Base-by-base conservation (phyloP, 208 protist genomes). In the Tritrichomonas musculus region DNA sequence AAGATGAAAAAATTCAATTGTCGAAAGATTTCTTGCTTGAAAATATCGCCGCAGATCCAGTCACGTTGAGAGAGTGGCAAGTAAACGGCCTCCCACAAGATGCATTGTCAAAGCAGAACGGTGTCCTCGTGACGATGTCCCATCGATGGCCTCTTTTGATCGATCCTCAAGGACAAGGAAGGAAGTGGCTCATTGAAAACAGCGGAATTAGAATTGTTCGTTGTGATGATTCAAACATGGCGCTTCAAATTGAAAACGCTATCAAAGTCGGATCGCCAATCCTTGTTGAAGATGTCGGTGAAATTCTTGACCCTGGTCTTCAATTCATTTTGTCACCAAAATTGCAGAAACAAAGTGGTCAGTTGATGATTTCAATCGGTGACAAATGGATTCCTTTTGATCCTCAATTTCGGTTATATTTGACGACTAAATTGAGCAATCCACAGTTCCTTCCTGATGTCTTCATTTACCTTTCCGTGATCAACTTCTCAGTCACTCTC, bases 121-220 rank as follows among this genome's bases (percentile, higher is more conserved):
- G 97, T 92, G 98, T 99, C 93, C 95, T 98, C n/a, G 50, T 92
- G n/a, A 92, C 88, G 17, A 69, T 44, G 5, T 97, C 95, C 47
- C 98, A 98, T 92, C 98, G 98, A 95, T 99, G 98, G 98, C 98
- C 98, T 92, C 95, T 99, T 60, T 96, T 99, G 88, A 98, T 99
- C 93, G 98, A 99, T 95, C 98, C 98, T 36, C 98, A 99, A 96
- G 95, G 99, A 65, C 98, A 99, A 96, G 98, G 97, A 88, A 97
- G 99, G 92, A 96, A 96, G 92, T 99, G 98, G 98, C 98, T 99
- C 93, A 95, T 88, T 20, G 77, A 64, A 49, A 93, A 93, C n/a
- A 92, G 84, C 80, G 33, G n/a, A 55, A 33, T 82, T 14, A 93
- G 75, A 64, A 60, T 33, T 33, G 57, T 92, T 17, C 92, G 93